phyloP scores from a whole-genome alignment of 2,329 filamentous ascomycete genomes.

The Talaromyces piceae region DNA sequence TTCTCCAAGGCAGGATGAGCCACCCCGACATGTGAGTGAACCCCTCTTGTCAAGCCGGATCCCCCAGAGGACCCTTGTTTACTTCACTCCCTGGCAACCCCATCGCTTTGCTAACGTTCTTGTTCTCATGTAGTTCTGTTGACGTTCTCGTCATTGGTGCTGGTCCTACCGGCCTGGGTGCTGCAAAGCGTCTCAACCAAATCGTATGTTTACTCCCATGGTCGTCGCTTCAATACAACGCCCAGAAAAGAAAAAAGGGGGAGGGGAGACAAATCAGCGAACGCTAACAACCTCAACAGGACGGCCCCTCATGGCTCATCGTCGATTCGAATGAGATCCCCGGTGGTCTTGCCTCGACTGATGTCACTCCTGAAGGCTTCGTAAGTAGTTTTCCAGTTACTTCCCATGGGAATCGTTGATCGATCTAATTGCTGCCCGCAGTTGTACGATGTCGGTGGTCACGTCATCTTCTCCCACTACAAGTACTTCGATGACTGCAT shows the following conservation, averaged over 20 bases:
- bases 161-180: constrained; percentile 93
- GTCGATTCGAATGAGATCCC: constrained; percentile 86
- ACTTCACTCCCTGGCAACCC: not conserved
- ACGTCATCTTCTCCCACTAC: constrained; percentile 99
- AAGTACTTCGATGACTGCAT: constrained; percentile 99
- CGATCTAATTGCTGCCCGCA: constrained; percentile 33
- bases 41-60: not conserved
- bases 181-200: constrained; percentile 95
- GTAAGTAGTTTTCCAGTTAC: constrained; percentile 60
- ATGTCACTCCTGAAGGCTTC: constrained; percentile 92
- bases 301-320: constrained; percentile 92
- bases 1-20: constrained; percentile 41
- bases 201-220: constrained; percentile 76
- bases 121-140: constrained; percentile 58
- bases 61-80: not conserved
- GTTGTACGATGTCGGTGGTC: constrained; percentile 97
- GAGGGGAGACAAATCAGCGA: too few relatives aligned
- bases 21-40: constrained; percentile 37
- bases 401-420: not conserved
- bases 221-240: constrained; percentile 8
- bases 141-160: constrained; percentile 97
- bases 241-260: not conserved
- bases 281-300: constrained; percentile 46
- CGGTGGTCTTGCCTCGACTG: constrained; percentile 91
- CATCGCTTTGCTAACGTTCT: constrained; percentile 11